Percentiles rank a stretch among this genome's conserved stretches.
These are phyloP conservation scores for Metschnikowia corniflorae DNA, from an alignment of 805 yeast species.

Conservation along the genomic window DNA sequence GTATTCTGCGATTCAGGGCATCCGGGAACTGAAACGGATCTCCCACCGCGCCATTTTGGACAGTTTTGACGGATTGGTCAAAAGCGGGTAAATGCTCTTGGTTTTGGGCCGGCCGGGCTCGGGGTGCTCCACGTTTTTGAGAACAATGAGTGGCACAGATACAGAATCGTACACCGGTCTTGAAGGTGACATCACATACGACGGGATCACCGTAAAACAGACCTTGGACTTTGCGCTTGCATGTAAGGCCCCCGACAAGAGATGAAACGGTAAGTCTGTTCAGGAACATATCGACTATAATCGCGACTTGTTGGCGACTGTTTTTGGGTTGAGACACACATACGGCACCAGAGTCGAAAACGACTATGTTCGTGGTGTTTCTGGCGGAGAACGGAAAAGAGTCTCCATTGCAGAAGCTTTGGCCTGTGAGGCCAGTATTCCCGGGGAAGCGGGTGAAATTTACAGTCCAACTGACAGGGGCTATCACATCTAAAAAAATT, in stretches of 20 bases:
- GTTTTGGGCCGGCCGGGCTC: constrained; percentile 36
- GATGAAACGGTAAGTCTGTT: no score
- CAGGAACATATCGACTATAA: no score
- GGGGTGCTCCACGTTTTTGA: constrained; percentile 40
- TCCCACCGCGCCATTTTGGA: constrained; percentile 14
- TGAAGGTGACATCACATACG: constrained; percentile 46
- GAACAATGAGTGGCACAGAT: constrained; percentile 28
- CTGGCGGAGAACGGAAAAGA: constrained; percentile 71
- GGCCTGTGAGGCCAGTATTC: no score
- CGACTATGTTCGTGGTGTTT: constrained; percentile 61
- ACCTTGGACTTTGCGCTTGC: no score
- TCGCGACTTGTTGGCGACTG: constrained; percentile 40
- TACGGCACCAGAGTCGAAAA: constrained; percentile 58
- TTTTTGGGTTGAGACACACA: constrained; percentile 52
- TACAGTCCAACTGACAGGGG: no score
- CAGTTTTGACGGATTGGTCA: constrained; percentile 13
- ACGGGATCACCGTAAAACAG: no score
- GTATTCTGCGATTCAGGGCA: constrained; percentile 6
- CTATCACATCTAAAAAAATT: no score
- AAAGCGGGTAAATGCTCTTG: constrained; percentile 18
- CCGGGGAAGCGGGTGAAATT: no score
- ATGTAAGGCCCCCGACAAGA: no score
- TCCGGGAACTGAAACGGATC: constrained; percentile 7
- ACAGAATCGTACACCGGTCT: constrained; percentile 21
- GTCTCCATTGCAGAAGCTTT: constrained; percentile 69